phyloP scores from a whole-genome alignment of 768 basidiomycete species.

The Pleurotus tuoliensis region DNA sequence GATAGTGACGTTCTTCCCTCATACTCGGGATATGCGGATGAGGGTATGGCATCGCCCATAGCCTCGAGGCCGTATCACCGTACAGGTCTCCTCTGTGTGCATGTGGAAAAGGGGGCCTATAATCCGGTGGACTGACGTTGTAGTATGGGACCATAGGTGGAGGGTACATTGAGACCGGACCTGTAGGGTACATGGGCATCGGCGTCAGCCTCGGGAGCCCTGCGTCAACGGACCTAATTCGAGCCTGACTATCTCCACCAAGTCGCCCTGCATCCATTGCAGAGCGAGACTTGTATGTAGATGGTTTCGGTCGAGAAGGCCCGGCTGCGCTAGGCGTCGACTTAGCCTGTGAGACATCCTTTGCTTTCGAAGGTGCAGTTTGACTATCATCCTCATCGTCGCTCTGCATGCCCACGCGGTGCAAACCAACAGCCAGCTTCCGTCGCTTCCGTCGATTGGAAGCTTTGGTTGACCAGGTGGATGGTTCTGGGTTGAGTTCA shows the following conservation, averaged over 20 bases:
- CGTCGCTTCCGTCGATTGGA: neutral
- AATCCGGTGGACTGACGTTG: too few species aligned
- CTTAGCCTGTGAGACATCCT: neutral
- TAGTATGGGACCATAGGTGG: too few species aligned
- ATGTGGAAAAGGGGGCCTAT: too few species aligned
- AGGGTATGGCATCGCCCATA: too few species aligned
- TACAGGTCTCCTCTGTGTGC: too few species aligned
- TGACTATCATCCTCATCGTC: neutral
- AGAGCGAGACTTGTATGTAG: neutral
- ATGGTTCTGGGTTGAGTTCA: neutral
- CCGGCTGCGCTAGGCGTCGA: neutral
- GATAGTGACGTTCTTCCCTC: too few species aligned
- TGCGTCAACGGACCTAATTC: conserved; percentile 1
- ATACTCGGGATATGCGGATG: too few species aligned
- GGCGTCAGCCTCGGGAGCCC: neutral
- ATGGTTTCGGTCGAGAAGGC: neutral
- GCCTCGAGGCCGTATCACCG: too few species aligned
- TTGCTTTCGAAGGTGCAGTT: neutral
- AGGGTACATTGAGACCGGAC: too few species aligned
- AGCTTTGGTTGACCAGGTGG: neutral
- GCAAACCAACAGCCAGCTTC: neutral
- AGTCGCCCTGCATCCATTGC: neutral
- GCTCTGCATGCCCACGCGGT: neutral
- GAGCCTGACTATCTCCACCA: neutral
- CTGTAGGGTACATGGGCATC: too few species aligned